phyloP scores from a whole-genome alignment of 2,329 filamentous ascomycete genomes.

The Phialemoniopsis sp. region DNA sequence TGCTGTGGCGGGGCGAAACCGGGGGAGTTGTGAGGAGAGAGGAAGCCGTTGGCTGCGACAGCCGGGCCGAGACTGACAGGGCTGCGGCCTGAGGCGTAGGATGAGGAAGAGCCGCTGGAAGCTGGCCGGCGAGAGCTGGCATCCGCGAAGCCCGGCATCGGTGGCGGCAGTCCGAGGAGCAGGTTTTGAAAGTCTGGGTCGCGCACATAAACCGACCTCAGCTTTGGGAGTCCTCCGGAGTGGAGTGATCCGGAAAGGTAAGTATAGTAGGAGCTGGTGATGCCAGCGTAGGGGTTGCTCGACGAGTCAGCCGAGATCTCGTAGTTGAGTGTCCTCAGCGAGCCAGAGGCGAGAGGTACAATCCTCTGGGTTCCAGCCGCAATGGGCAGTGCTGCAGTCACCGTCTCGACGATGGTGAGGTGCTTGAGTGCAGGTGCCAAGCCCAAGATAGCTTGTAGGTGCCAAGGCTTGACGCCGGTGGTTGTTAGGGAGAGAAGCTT shows the following conservation, averaged over 20 bases:
- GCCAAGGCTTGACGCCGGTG: constrained; percentile 64
- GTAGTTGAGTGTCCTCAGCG: constrained; percentile 71
- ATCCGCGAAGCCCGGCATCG: constrained; percentile 39
- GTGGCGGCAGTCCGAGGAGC: constrained; percentile 66
- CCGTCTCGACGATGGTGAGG: constrained; percentile 48
- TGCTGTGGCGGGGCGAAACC: constrained; percentile 1
- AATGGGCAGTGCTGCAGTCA: constrained; percentile 45
- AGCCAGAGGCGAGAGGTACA: constrained; percentile 63
- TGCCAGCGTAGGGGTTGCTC: constrained; percentile 35
- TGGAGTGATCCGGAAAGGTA: constrained; percentile 84
- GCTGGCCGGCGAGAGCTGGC: constrained; percentile 22
- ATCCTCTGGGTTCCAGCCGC: constrained; percentile 36
- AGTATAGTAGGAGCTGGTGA: constrained; percentile 67
- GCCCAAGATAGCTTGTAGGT: constrained; percentile 57
- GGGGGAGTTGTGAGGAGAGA: constrained; percentile 6
- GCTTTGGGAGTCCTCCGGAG: constrained; percentile 66
- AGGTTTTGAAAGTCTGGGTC: constrained; percentile 80
- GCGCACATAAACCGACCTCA: constrained; percentile 78
- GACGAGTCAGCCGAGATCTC: constrained; percentile 66
- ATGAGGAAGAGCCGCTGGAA: constrained; percentile 23
- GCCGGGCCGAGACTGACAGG: constrained; percentile 8
- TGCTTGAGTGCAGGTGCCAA: constrained; percentile 54
- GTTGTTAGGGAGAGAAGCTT: constrained; percentile 65
- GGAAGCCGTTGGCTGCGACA: constrained; percentile 11
- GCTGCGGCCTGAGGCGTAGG: constrained; percentile 10